These are phyloP conservation scores for Aspergillus ochraceoroseus DNA, from an alignment of 2,329 filamentous ascomycete genomes.

Conservation along the genomic window DNA sequence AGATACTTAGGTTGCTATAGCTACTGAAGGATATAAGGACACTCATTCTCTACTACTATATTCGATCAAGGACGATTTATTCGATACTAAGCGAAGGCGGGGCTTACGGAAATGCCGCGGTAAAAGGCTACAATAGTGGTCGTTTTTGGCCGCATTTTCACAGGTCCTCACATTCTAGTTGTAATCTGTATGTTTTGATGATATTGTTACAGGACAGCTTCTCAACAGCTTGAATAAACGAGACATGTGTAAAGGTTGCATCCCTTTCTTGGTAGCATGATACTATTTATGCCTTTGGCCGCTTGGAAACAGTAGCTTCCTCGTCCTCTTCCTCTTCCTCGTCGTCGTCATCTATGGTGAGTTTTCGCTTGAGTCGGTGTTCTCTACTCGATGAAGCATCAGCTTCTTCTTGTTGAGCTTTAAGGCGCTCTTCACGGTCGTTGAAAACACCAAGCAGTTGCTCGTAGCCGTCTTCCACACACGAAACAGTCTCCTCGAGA, in stretches of 20 bases:
- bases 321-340: slow-evolving; percentile 22
- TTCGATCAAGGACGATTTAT: no score
- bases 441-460: slow-evolving; percentile 47
- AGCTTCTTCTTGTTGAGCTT: slow-evolving; percentile 25
- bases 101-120: no score
- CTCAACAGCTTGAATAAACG: slow-evolving; percentile 1
- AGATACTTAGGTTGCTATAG: background rate
- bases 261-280: no score
- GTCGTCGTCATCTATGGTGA: slow-evolving; percentile 31
- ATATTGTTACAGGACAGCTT: background rate
- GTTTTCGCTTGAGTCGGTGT: slow-evolving; percentile 31
- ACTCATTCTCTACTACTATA: no score
- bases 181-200: no score
- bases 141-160: no score
- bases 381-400: slow-evolving; percentile 18
- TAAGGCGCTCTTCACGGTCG: slow-evolving; percentile 29
- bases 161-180: no score
- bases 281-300: slow-evolving; percentile 32
- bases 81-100: no score
- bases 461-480: slow-evolving; percentile 56
- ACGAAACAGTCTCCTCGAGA: slow-evolving; percentile 55
- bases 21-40: no score
- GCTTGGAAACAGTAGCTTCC: slow-evolving; percentile 26
- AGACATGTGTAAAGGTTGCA: slow-evolving; percentile 8
- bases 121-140: no score